Base-by-base conservation (phyloP, 2,329 filamentous ascomycete genomes). In the Aspergillus sp. region DNA sequence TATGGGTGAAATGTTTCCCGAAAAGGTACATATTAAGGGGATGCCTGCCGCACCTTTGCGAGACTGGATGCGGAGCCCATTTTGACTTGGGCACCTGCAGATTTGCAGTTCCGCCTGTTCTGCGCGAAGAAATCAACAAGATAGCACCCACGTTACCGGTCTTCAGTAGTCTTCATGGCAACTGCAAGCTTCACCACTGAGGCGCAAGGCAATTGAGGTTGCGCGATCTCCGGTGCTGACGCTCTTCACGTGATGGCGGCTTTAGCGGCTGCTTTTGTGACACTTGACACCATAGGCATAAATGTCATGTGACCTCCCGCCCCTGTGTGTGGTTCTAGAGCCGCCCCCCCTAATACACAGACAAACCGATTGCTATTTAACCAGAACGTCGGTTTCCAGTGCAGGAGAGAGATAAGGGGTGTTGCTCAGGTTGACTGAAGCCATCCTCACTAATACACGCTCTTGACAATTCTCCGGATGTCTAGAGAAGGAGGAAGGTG, bases 61-160 rank as follows among this genome's bases (percentile, higher is more conserved):
- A 73, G 66, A 17, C 57, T 64, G n/a, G 60, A 51, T 39, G 67
- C 64, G 56, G 70, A 70, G 15, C 69, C 70, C 71, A 73, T 73
- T 3, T 58, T 54, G 60, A 34, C 27, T 30, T 17, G 17, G 22
- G 47, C 13, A 30, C 8, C 27, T 11, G 27, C 27, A 7, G 19
- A 22, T 11, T 34, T 37, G 41, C 20, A 20, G 52, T 33, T 34
- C 13, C 20, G 17, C 42, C 34, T 24, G 40, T 15, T 22, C 45
- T n/a, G 8, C 13, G 15, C 7, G 27, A 39, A 5, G 20, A 39
- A 39, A 27, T 22, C 19, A 47, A 41, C 19, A 44, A 24, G 13
- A 4, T 22, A 33, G n/a, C 5, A 11, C 42, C 12, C 22, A 44
- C 42, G 13, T 12, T 39, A n/a, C 30, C 17, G 20, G 13, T 19